Percentiles rank a stretch among this genome's conserved stretches.
Conservation (phyloP, 106 monocot genomes). For the Phalaenopsis equestris region DNA sequence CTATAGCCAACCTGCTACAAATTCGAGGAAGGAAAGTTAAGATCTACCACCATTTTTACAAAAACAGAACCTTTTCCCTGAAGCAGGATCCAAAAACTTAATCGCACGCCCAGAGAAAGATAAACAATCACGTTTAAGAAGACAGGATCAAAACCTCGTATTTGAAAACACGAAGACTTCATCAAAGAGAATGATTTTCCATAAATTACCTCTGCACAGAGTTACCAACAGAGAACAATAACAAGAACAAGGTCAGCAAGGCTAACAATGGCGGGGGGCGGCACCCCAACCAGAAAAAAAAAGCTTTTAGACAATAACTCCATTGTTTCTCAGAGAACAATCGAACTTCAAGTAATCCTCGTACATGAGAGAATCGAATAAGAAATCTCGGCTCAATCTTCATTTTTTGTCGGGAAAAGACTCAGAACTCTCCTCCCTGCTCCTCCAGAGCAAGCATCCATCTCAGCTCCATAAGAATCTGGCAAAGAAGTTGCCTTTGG, state of each 20-base stretch:
- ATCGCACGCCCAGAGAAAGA: background rate
- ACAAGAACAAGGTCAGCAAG: too few relatives aligned
- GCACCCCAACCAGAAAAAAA: too few relatives aligned
- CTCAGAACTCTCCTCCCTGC: constrained; percentile 63
- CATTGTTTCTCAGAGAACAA: background rate
- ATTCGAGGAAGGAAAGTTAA: background rate
- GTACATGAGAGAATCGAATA: background rate
- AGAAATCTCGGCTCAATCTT: constrained; percentile 32
- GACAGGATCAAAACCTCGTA: too few relatives aligned
- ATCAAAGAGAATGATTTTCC: too few relatives aligned
- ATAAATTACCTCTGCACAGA: background rate
- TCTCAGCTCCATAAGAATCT: constrained; percentile 43
- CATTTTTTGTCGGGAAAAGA: constrained; percentile 61
- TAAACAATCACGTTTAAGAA: too few relatives aligned
- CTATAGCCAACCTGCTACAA: too few relatives aligned
- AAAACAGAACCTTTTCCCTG: background rate
- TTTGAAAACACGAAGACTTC: too few relatives aligned
- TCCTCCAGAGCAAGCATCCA: constrained; percentile 22
- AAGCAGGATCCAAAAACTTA: background rate
- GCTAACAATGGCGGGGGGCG: too few relatives aligned
- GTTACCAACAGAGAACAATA: too few relatives aligned
- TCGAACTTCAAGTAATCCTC: background rate
- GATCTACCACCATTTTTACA: background rate
- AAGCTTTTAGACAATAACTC: too few relatives aligned
- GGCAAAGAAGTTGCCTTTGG: background rate